Evolutionary conservation across 176 grass and related monocot species (phyloP).

Genomic region (Zea luxurians): DNA sequence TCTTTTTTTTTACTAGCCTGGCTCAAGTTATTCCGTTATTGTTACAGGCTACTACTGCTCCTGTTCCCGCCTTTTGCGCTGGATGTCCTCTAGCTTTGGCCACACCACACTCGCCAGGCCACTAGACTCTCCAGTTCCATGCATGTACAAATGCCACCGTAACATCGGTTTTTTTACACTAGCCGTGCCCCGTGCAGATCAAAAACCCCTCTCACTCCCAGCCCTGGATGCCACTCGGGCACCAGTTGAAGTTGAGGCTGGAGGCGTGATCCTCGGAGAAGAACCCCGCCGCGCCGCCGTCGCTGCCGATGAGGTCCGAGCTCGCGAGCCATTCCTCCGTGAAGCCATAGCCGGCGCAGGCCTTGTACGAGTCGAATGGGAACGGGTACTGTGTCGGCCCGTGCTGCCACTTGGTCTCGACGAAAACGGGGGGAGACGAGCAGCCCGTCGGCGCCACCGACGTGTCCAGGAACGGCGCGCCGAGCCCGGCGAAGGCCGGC

Average conservation of each 20-base stretch:
- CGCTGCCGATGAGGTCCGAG: conserved; percentile 35
- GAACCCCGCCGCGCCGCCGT: conserved; percentile 26
- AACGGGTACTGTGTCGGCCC: neutral
- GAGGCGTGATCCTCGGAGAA: conserved; percentile 45
- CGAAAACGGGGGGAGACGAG: conserved; percentile 27
- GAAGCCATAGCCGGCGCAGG: conserved; percentile 28
- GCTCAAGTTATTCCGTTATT: too few relatives aligned
- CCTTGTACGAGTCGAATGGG: conserved; percentile 33
- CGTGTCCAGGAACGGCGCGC: conserved; percentile 33
- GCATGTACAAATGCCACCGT: too few relatives aligned
- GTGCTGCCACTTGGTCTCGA: conserved; percentile 46
- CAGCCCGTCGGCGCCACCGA: conserved; percentile 25
- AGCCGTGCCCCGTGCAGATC: conserved; percentile 13
- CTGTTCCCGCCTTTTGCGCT: too few relatives aligned
- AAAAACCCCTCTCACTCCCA: conserved; percentile 37
- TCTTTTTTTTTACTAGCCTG: too few relatives aligned
- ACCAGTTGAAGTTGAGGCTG: conserved; percentile 54
- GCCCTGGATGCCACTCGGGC: conserved; percentile 5
- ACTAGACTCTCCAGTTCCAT: too few relatives aligned
- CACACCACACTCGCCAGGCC: too few relatives aligned
- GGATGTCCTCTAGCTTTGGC: too few relatives aligned
- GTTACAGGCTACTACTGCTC: too few relatives aligned
- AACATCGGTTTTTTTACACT: conserved; percentile 27
- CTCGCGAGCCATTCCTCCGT: conserved; percentile 45
- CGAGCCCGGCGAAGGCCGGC: conserved; percentile 32